Evolutionary conservation across 176 grass and related monocot genomes (phyloP).

Genomic region (Oryza glaberrima): DNA sequence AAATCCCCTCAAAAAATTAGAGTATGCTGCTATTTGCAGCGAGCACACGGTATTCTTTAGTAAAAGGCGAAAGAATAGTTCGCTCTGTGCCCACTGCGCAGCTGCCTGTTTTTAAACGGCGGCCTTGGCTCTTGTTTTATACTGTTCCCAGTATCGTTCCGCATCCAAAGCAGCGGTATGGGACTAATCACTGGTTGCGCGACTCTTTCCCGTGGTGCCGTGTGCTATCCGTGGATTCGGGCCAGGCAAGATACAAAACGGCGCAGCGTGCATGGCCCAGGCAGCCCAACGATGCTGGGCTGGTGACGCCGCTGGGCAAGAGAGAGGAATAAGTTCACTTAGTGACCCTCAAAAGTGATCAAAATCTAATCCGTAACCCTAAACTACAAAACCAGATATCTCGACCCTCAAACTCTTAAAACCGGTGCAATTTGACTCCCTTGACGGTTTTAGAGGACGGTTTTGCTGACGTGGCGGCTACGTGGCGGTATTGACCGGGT

Average conservation of each 20-base stretch:
- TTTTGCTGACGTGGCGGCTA: no score
- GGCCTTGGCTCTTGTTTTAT: background rate
- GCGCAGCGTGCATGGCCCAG: background rate
- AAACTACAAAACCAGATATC: no score
- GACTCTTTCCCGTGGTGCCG: background rate
- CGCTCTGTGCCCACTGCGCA: constrained; percentile 47
- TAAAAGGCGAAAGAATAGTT: constrained; percentile 45
- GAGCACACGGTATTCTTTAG: constrained; percentile 53
- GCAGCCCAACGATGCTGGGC: no score
- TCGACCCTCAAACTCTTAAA: no score
- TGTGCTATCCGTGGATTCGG: no score
- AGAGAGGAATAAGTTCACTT: no score
- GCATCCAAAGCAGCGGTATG: background rate
- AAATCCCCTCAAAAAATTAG: background rate
- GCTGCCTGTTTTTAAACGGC: background rate
- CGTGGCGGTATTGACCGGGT: no score
- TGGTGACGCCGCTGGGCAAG: no score
- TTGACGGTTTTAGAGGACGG: no score
- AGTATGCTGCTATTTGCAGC: background rate
- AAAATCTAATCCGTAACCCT: no score
- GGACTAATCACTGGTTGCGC: background rate
- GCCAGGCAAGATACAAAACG: background rate
- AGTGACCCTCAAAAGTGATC: no score
- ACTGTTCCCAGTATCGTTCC: rapidly evolving
- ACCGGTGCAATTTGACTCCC: no score